A percentile compares a stretch with the other conserved stretches of the same genome.
phyloP scores from a whole-genome alignment of 345 rosid species.

The Ailanthus altissimus region DNA sequence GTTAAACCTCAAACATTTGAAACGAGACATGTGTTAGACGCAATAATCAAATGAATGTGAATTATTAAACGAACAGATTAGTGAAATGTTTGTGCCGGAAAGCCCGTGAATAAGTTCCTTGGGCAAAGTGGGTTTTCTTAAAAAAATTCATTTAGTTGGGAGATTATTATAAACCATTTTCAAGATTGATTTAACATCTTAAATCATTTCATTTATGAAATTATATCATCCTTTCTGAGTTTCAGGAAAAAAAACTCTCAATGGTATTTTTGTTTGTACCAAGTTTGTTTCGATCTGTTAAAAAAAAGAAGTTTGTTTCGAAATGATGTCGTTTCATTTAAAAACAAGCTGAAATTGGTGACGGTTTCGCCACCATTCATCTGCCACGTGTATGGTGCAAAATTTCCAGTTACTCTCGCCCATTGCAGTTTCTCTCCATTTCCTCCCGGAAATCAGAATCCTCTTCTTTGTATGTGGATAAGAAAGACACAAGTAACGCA shows the following conservation, averaged over 20 bases:
- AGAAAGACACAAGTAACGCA: conserved; percentile 3
- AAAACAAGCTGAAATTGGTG: neutral
- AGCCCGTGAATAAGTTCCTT: too few species aligned
- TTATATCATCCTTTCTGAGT: too few species aligned
- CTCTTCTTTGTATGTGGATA: conserved; percentile 31
- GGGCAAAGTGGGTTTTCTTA: too few species aligned
- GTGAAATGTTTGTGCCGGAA: too few species aligned
- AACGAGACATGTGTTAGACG: neutral
- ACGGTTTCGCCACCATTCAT: neutral
- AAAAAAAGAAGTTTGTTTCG: neutral
- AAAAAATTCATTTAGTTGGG: too few species aligned
- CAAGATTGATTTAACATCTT: too few species aligned
- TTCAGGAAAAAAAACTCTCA: too few species aligned
- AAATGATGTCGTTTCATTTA: neutral
- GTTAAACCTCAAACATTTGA: neutral
- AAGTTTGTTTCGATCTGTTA: neutral
- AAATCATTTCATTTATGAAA: too few species aligned
- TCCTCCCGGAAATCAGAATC: neutral
- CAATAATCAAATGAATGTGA: neutral
- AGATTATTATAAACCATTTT: too few species aligned
- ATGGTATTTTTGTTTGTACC: too few species aligned
- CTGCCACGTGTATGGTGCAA: conserved; percentile 40
- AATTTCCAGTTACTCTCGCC: neutral
- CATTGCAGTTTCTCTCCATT: neutral
- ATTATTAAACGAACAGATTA: neutral